A percentile compares a stretch with the other conserved stretches of the same genome.
These are phyloP conservation scores for Yamagishiella unicocca DNA, from an alignment of 139 green algal genomes.

Conservation along the genomic window DNA sequence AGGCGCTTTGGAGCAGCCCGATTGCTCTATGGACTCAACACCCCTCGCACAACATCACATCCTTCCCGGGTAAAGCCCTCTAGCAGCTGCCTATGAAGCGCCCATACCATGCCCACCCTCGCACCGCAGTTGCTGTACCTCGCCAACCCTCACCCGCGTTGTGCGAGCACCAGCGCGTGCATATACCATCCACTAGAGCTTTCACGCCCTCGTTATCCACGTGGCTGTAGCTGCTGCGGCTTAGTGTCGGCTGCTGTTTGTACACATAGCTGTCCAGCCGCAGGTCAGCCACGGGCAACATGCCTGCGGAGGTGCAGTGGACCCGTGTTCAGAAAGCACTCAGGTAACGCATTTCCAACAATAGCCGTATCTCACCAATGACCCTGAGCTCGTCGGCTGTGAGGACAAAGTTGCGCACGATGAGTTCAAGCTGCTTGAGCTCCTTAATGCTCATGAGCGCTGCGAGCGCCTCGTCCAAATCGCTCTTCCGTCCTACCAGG, in stretches of 20 bases:
- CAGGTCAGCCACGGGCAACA: slow-evolving; percentile 72
- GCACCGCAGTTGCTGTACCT: no score
- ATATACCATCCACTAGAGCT: slow-evolving; percentile 78
- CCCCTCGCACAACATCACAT: no score
- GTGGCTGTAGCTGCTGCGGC: slow-evolving; percentile 71
- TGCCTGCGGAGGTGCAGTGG: no score
- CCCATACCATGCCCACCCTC: no score
- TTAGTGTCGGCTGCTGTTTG: slow-evolving; percentile 74
- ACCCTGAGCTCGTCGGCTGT: slow-evolving; percentile 65
- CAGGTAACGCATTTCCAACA: not conserved
- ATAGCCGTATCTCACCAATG: slow-evolving; percentile 46
- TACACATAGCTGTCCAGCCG: slow-evolving; percentile 74
- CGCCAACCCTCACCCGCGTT: slow-evolving; percentile 3
- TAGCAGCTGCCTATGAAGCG: no score
- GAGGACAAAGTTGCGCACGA: slow-evolving; percentile 69
- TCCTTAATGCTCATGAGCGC: slow-evolving; percentile 50
- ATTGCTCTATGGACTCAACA: no score
- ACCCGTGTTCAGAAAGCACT: no score
- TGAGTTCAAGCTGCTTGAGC: slow-evolving; percentile 67
- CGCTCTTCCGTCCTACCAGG: slow-evolving; percentile 41
- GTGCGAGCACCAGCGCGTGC: slow-evolving; percentile 55
- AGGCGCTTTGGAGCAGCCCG: no score
- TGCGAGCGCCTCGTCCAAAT: slow-evolving; percentile 64
- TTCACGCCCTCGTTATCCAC: slow-evolving; percentile 80
- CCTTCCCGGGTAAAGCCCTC: no score